Percentiles rank a stretch among this genome's conserved stretches.
Conservation (phyloP, 179 eudicot species). For the Heliamphora pulchella region DNA sequence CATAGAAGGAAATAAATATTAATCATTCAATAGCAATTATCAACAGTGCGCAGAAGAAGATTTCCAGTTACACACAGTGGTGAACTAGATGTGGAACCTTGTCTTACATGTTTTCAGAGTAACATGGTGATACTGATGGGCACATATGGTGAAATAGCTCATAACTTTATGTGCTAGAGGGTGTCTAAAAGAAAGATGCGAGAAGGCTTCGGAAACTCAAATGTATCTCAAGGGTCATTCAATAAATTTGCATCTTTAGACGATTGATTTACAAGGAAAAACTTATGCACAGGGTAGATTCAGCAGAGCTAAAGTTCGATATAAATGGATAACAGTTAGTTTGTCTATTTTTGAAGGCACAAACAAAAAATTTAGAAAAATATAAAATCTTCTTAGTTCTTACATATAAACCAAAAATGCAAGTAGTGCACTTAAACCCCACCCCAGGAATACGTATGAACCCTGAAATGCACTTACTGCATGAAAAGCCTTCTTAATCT, state of each 20-base stretch:
- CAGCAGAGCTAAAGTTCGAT: not conserved
- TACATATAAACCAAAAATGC: not conserved
- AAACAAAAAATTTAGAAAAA: not conserved
- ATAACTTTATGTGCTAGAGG: not conserved
- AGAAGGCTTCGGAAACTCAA: not conserved
- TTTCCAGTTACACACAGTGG: not conserved
- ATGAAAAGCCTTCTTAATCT: conserved; percentile 82
- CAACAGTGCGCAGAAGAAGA: not conserved
- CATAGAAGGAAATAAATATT: too few relatives aligned
- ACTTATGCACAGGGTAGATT: not conserved
- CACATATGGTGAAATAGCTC: not conserved
- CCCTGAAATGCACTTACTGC: conserved; percentile 25
- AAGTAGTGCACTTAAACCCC: not conserved
- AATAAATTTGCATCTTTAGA: too few relatives aligned
- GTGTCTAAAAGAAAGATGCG: not conserved
- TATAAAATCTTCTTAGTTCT: not conserved
- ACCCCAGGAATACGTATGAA: not conserved
- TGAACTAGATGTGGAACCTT: not conserved
- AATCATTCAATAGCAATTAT: too few relatives aligned
- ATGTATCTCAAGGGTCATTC: not conserved
- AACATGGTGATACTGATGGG: not conserved
- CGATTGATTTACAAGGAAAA: too few relatives aligned
- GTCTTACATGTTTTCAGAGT: not conserved
- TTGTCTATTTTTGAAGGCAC: not conserved
- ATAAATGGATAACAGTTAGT: not conserved